Percentiles rank a stretch among this genome's conserved stretches.
Conservation (phyloP, 1,139 yeast genomes). For the Hyphopichia wangnamkhiaoensis region DNA sequence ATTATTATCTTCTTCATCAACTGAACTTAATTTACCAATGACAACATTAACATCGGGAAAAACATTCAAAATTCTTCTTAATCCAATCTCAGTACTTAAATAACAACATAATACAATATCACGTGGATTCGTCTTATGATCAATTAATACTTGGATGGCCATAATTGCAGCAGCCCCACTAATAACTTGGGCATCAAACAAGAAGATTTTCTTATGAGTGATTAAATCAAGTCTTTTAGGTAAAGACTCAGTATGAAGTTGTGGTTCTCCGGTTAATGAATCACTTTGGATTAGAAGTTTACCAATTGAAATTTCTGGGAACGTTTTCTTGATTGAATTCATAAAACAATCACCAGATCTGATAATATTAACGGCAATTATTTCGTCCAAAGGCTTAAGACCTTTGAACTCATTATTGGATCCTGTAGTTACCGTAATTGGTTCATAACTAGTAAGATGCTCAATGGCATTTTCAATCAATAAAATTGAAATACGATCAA, state of each 20-base stretch:
- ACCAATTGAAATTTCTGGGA: slow-evolving; percentile 80
- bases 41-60: slow-evolving; percentile 69
- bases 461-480: slow-evolving; percentile 70
- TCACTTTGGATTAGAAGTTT: slow-evolving; percentile 86
- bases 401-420: slow-evolving; percentile 40
- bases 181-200: slow-evolving; percentile 84
- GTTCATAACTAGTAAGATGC: slow-evolving; percentile 28
- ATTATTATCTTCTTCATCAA: slow-evolving; percentile 21
- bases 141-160: slow-evolving; percentile 87
- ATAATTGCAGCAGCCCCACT: slow-evolving; percentile 94
- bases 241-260: slow-evolving; percentile 73
- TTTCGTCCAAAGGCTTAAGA: slow-evolving; percentile 40
- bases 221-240: slow-evolving; percentile 22
- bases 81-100: slow-evolving; percentile 77
- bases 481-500: slow-evolving; percentile 74
- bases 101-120: slow-evolving; percentile 72
- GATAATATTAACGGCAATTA: slow-evolving; percentile 76
- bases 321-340: slow-evolving; percentile 68
- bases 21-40: slow-evolving; percentile 63
- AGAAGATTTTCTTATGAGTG: slow-evolving; percentile 56
- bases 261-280: slow-evolving; percentile 89
- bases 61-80: slow-evolving; percentile 73
- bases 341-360: slow-evolving; percentile 94
- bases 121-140: slow-evolving; percentile 67
- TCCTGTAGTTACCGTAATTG: slow-evolving; percentile 47